Conservation (phyloP, 2,329 filamentous ascomycete species). For the Diaporthe humulicola region DNA sequence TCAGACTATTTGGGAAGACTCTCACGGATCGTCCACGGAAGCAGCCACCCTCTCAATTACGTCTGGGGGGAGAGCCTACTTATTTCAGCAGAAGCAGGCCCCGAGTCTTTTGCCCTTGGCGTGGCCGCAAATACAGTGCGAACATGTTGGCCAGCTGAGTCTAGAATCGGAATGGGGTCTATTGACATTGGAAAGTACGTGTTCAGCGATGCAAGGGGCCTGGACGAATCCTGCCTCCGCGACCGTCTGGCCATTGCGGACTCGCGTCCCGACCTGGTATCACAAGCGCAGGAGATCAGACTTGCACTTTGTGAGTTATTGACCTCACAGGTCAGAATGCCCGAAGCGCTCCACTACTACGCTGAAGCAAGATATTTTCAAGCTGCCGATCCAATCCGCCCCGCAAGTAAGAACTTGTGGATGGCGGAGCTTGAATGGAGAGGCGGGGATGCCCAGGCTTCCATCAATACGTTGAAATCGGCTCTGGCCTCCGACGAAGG, state of each 20-base stretch:
- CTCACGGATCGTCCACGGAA: background rate
- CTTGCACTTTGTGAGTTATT: conserved; percentile 28
- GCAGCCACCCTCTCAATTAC: conserved; percentile 16
- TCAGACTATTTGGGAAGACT: conserved; percentile 8
- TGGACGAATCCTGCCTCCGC: conserved; percentile 26
- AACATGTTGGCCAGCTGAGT: background rate
- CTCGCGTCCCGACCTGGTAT: background rate
- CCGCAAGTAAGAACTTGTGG: conserved; percentile 22
- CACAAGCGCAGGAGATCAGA: conserved; percentile 24
- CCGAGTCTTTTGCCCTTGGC: background rate
- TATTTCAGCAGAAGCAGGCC: background rate
- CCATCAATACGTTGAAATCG: conserved; percentile 7
- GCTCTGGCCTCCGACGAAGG: background rate
- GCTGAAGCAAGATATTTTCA: background rate
- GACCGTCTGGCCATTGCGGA: background rate
- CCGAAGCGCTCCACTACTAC: background rate
- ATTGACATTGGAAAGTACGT: conserved; percentile 4
- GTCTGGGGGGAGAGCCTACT: background rate
- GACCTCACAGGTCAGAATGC: background rate
- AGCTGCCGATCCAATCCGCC: background rate
- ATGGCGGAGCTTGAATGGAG: conserved; percentile 31
- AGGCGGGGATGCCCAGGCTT: background rate
- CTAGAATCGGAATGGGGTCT: background rate
- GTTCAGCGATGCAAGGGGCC: conserved; percentile 15
- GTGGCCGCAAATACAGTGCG: background rate